Percentiles rank a stretch among this genome's conserved stretches.
Evolutionary conservation across 2,329 filamentous ascomycete species (phyloP).

Genomic region (Colletotrichum destructivum): DNA sequence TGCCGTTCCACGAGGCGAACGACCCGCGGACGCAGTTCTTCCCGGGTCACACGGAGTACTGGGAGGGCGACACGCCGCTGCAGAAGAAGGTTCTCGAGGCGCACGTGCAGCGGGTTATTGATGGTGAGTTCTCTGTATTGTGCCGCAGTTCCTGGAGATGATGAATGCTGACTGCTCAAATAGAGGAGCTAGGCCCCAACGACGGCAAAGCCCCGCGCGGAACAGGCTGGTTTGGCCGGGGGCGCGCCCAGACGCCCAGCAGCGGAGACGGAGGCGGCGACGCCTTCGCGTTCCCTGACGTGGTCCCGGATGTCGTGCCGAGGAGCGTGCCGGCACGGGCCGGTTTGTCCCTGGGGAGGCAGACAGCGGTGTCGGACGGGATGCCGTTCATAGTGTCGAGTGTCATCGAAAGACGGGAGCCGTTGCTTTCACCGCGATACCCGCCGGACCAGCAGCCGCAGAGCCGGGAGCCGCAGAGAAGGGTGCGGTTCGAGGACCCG

Average conservation of each 20-base stretch:
- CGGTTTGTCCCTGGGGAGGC: neutral
- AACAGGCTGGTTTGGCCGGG: neutral
- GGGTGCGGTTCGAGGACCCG: conserved; percentile 7
- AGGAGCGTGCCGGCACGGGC: conserved; percentile 25
- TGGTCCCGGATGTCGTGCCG: conserved; percentile 19
- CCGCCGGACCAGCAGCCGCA: neutral
- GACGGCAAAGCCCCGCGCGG: conserved; percentile 21
- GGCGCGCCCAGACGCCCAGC: neutral
- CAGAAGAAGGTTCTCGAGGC: conserved; percentile 49
- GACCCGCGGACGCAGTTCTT: conserved; percentile 43
- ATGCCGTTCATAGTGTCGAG: neutral
- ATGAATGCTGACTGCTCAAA: neutral
- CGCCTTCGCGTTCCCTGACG: neutral
- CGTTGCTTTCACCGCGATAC: neutral
- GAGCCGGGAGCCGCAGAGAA: neutral
- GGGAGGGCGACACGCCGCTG: conserved; percentile 50
- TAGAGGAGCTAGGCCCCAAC: conserved; percentile 4
- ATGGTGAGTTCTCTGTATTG: conserved; percentile 41
- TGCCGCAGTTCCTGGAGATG: neutral
- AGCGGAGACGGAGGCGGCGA: neutral
- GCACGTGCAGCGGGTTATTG: conserved; percentile 25
- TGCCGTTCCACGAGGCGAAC: conserved; percentile 50
- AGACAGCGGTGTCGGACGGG: neutral
- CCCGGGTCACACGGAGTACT: conserved; percentile 47
- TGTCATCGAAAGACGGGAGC: neutral